A percentile compares a stretch with the other conserved stretches of the same genome.
Conservation (phyloP, 1,284 basidiomycete genomes). For the Cronartium quercuum region DNA sequence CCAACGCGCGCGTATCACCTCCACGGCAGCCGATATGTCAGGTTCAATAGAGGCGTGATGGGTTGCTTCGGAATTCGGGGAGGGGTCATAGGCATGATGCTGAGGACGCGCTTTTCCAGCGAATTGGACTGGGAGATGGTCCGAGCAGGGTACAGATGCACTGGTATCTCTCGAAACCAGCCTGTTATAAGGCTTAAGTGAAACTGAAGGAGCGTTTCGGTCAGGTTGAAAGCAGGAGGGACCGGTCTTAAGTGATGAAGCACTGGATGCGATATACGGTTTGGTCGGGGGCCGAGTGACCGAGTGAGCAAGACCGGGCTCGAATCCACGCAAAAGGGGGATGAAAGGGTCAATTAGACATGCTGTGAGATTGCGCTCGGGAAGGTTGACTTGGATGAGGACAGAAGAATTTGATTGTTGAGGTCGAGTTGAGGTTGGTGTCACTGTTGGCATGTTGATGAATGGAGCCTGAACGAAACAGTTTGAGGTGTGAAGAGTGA, state of each 20-base stretch:
- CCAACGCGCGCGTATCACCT: slow-evolving; percentile 15
- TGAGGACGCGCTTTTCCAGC: not conserved
- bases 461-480: not conserved
- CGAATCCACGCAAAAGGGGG: slow-evolving; percentile 18
- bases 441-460: not conserved
- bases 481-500: too few species aligned
- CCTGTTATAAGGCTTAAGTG: not conserved
- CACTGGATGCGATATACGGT: slow-evolving; percentile 5
- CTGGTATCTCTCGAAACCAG: not conserved
- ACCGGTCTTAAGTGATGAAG: not conserved
- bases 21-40: slow-evolving; percentile 1
- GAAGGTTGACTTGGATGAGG: slow-evolving; percentile 8
- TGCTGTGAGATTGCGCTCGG: not conserved
- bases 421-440: not conserved
- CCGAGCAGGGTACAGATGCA: not conserved
- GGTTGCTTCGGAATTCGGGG: slow-evolving; percentile 4
- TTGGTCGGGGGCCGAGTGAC: slow-evolving; percentile 18
- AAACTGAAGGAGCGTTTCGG: not conserved
- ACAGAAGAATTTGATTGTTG: slow-evolving; percentile 3
- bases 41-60: slow-evolving; percentile 14
- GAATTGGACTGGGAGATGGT: not conserved
- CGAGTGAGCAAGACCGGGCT: not conserved
- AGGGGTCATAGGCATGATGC: not conserved
- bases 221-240: not conserved
- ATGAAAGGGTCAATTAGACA: slow-evolving; percentile 37